Conservation (phyloP, 2,329 filamentous ascomycete genomes). For the Truncatella angustata region DNA sequence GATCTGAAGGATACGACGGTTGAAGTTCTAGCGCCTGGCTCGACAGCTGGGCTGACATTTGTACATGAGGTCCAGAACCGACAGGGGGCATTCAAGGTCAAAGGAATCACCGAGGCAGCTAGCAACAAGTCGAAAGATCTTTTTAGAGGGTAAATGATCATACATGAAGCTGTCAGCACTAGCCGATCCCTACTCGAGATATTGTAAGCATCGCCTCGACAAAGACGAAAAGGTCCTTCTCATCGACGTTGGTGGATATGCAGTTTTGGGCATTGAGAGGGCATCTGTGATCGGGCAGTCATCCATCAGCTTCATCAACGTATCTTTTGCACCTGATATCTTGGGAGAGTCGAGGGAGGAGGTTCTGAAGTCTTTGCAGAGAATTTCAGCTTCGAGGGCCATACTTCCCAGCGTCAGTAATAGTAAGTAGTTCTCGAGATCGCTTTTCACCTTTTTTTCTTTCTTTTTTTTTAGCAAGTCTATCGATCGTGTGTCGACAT, state of each 20-base stretch:
- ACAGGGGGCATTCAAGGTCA: conserved; percentile 11
- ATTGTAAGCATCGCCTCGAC: conserved; percentile 2
- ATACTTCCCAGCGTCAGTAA: too few species aligned
- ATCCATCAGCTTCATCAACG: conserved; percentile 8
- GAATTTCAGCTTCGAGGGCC: too few species aligned
- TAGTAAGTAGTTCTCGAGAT: too few species aligned
- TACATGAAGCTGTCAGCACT: conserved; percentile 21
- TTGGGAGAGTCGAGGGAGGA: conserved; percentile 12
- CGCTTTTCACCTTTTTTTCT: too few species aligned
- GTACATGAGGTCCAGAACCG: conserved; percentile 16
- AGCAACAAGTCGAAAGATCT: conserved; percentile 22
- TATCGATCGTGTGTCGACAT: too few species aligned
- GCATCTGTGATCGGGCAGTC: conserved; percentile 12
- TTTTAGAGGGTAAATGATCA: conserved; percentile 21
- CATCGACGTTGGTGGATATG: conserved; percentile 28
- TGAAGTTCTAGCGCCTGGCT: conserved; percentile 29
- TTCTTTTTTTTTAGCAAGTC: too few species aligned
- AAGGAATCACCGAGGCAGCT: conserved; percentile 21
- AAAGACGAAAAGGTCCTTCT: conserved; percentile 17
- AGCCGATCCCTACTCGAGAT: conserved; percentile 15
- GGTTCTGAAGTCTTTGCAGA: not conserved
- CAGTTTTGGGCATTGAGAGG: conserved; percentile 19
- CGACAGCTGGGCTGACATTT: conserved; percentile 24
- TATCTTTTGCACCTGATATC: conserved; percentile 21
- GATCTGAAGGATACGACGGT: conserved; percentile 32